Conservation (phyloP, 805 yeast genomes). For the Suhomyces sp. region DNA sequence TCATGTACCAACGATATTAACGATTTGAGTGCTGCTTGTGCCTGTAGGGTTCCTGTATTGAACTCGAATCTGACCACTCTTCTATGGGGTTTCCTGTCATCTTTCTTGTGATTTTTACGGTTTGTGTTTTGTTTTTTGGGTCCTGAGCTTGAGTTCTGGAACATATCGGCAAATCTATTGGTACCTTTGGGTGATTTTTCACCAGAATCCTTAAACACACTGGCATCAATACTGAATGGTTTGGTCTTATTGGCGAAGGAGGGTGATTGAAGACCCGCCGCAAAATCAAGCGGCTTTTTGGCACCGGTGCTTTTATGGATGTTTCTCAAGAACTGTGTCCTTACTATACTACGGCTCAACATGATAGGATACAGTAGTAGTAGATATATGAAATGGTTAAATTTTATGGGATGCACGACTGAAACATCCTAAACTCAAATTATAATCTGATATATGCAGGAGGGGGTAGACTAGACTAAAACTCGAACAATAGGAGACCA, state of each 20-base stretch:
- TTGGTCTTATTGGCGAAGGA: not conserved
- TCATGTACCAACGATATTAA: slow-evolving; percentile 17
- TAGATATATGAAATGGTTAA: not conserved
- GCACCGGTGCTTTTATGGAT: not conserved
- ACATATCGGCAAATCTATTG: slow-evolving; percentile 8
- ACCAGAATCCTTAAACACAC: not conserved
- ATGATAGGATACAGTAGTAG: not conserved
- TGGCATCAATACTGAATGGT: slow-evolving; percentile 1
- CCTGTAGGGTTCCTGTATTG: slow-evolving; percentile 20
- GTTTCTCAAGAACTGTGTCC: not conserved
- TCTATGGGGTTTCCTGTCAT: slow-evolving; percentile 5
- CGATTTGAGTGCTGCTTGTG: slow-evolving; percentile 21
- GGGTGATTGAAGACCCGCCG: not conserved
- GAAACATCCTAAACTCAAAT: not conserved
- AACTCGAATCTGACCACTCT: slow-evolving; percentile 14
- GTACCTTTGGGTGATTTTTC: not conserved
- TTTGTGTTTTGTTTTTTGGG: not conserved
- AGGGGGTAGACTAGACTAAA: too few relatives aligned
- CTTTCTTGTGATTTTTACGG: not conserved
- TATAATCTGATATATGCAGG: not conserved
- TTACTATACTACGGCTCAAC: not conserved
- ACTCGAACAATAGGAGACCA: too few relatives aligned
- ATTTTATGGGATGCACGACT: not conserved
- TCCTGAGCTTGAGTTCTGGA: not conserved
- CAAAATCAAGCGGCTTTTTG: slow-evolving; percentile 4